phyloP scores from a whole-genome alignment of 495 filamentous ascomycete genomes.

The Rostrohypoxylon terebratum region DNA sequence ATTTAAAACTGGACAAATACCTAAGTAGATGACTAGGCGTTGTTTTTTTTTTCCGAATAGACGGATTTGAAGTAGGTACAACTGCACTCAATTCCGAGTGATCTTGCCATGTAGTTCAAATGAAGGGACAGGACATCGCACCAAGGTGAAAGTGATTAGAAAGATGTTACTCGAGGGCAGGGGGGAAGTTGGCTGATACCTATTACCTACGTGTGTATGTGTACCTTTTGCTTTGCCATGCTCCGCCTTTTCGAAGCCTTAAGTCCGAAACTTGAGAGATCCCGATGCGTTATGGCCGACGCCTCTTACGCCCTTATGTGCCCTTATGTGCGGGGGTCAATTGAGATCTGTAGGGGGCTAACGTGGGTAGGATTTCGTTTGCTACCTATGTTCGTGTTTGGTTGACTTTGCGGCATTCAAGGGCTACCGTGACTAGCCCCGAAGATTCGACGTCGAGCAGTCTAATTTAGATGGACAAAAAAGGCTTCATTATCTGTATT shows the following conservation, averaged over 20 bases:
- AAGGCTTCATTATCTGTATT: too few species aligned
- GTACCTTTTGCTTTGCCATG: neutral
- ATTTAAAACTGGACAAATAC: neutral
- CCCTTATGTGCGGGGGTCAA: neutral
- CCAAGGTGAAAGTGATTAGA: neutral
- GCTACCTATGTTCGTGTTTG: neutral
- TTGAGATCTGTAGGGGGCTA: neutral
- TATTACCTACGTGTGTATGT: neutral
- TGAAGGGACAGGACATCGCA: conserved; percentile 9
- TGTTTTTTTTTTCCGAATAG: conserved; percentile 24
- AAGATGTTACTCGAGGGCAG: neutral
- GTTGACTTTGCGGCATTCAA: neutral
- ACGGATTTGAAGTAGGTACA: conserved; percentile 21
- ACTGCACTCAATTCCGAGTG: neutral
- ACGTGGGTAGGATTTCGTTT: neutral
- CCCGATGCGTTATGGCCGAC: conserved; percentile 23
- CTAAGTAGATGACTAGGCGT: conserved; percentile 15
- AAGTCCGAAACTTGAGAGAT: conserved; percentile 23
- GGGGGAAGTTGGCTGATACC: neutral
- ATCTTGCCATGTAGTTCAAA: neutral
- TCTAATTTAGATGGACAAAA: too few species aligned
- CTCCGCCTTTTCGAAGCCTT: neutral
- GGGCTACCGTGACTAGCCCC: too few species aligned
- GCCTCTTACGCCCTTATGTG: conserved; percentile 13
- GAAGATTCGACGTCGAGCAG: too few species aligned